Base-by-base conservation (phyloP, 2,329 filamentous ascomycete species). In the Diplocarpon mali region DNA sequence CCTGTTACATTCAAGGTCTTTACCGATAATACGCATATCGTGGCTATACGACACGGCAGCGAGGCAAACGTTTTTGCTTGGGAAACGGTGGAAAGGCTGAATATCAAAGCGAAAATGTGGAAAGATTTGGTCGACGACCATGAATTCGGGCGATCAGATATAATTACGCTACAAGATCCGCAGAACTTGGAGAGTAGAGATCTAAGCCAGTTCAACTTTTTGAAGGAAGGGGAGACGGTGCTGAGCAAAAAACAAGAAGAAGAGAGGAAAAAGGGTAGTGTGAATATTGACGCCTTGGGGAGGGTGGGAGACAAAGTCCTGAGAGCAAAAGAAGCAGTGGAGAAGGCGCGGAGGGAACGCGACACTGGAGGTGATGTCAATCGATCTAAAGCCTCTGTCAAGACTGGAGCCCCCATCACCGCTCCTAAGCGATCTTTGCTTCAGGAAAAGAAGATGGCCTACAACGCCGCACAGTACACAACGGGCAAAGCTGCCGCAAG, bases 41-140 rank as follows among this genome's bases (percentile, higher is more conserved):
- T 96, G 37, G 90, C 89, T 13, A 72, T 98, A 51, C 75, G 79
- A 46, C 79, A 84, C 64, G 78, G 77, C 44, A 83, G 73, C 44
- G 90, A 89, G 46, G 90, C 90, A 40, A 98, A 98, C 65, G 92
- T 95, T 4, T 98, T 96, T 62, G 81, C 89, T 1, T 95, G 83
- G 77, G 93, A 98, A 59, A 98, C 93, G 1, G 78, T 98, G 31
- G 86, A 96, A 65, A 76, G 85, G 57, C 77, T 98, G 68, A 98
- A 98, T 64, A 83, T 98, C 65, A 96, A 96, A 69, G 75, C 87
- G 40, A 96, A 95, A 74, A 83, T 93, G 69, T 98, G 92, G 92
- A 76, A 72, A 53, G 92, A 98, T 65, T 67, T 98, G 35, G 75
- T 96, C 8, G 86, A 84, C 58, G 90, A 98, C 56, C 74, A 80